A percentile compares a stretch with the other conserved stretches of the same genome.
These are phyloP conservation scores for Macrolepiota fuliginosa DNA, from an alignment of 768 basidiomycete genomes.

Conservation along the genomic window DNA sequence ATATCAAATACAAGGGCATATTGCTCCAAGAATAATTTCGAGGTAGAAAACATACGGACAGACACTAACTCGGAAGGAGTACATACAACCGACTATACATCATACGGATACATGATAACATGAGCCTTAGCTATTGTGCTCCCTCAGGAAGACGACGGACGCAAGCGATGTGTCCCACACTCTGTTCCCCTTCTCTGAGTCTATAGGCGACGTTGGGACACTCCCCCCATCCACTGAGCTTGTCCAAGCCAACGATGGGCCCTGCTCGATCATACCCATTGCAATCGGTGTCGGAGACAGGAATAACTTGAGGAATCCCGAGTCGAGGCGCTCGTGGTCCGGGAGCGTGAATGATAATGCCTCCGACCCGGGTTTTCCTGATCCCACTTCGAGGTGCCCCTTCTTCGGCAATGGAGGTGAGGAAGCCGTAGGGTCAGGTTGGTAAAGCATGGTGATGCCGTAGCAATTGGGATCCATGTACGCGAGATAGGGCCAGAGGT, in stretches of 20 bases:
- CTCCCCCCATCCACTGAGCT: slow-evolving; percentile 10
- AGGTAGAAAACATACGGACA: background rate
- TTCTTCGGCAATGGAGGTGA: slow-evolving; percentile 44
- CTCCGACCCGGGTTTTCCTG: slow-evolving; percentile 41
- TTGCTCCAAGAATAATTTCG: background rate
- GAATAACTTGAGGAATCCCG: slow-evolving; percentile 58
- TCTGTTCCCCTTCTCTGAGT: slow-evolving; percentile 16
- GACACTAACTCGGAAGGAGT: background rate
- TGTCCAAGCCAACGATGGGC: slow-evolving; percentile 18
- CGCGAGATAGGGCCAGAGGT: slow-evolving; percentile 62
- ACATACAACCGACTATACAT: background rate
- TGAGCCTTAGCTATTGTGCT: background rate
- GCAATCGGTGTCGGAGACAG: slow-evolving; percentile 49
- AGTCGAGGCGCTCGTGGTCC: slow-evolving; percentile 34
- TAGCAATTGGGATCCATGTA: slow-evolving; percentile 60
- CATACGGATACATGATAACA: background rate
- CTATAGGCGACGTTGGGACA: slow-evolving; percentile 7
- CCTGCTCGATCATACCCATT: slow-evolving; percentile 49
- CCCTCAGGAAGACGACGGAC: slow-evolving; percentile 23
- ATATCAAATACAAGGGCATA: background rate
- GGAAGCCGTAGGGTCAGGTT: slow-evolving; percentile 35
- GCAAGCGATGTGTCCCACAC: slow-evolving; percentile 30
- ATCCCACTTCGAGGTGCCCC: slow-evolving; percentile 37
- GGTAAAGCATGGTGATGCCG: slow-evolving; percentile 53
- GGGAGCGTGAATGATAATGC: slow-evolving; percentile 43